phyloP scores from a whole-genome alignment of 2,329 filamentous ascomycete genomes.

The Lasiodiplodia sp. region DNA sequence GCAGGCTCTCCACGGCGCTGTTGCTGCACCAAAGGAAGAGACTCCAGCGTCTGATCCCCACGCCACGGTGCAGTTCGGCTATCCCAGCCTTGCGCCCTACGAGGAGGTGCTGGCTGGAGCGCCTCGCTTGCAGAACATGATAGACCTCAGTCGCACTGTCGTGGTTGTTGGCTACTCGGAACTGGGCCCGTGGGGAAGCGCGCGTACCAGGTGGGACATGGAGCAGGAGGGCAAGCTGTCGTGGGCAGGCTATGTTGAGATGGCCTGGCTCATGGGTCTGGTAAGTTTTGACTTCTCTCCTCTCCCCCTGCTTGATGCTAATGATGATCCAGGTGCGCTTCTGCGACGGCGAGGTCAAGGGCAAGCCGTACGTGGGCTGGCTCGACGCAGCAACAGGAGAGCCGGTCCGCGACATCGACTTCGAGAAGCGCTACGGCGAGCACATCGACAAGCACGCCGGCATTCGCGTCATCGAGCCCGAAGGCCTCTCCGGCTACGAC shows the following conservation, averaged over 20 bases:
- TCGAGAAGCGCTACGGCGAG: conserved; percentile 41
- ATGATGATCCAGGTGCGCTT: conserved; percentile 58
- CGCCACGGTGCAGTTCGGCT: conserved; percentile 25
- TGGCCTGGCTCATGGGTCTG: conserved; percentile 93
- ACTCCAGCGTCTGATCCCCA: conserved; percentile 13
- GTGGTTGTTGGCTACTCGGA: conserved; percentile 53
- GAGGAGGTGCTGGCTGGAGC: conserved; percentile 35
- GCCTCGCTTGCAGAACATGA: conserved; percentile 43
- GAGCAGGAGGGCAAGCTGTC: conserved; percentile 86
- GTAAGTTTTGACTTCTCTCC: conserved; percentile 60
- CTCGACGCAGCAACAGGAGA: conserved; percentile 39
- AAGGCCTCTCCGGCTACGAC: conserved; percentile 35
- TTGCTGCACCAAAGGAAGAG: not conserved
- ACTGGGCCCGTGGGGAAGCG: conserved; percentile 79
- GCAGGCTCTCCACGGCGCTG: conserved; percentile 1
- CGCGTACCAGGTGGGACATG: conserved; percentile 90
- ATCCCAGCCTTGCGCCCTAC: conserved; percentile 27
- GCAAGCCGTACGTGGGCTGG: conserved; percentile 37
- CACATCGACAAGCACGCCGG: conserved; percentile 45
- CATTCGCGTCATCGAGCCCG: conserved; percentile 43
- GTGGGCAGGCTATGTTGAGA: conserved; percentile 85
- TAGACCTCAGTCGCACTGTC: conserved; percentile 45
- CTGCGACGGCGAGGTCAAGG: conserved; percentile 83
- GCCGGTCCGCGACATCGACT: conserved; percentile 42
- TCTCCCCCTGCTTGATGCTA: not conserved